Evolutionary conservation across 306 rosid species (phyloP).

Genomic region (Alnus glutinosa): DNA sequence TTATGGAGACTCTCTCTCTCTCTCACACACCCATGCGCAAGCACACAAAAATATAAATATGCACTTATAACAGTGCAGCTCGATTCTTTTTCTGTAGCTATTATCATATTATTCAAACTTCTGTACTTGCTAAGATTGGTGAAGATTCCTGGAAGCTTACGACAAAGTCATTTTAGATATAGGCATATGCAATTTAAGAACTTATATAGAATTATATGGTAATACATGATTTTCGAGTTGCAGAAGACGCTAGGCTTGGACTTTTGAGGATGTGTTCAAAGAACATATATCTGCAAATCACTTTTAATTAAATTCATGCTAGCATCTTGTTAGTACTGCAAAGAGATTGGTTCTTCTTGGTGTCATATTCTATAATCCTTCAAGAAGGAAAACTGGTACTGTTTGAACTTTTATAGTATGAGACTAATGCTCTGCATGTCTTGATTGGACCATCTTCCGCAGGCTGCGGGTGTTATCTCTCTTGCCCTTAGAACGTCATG

Average conservation of each 20-base stretch:
- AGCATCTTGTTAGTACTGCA: neutral
- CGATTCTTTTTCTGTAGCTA: neutral
- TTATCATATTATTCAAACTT: neutral
- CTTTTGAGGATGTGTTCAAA: neutral
- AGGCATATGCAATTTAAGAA: neutral
- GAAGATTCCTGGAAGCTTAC: neutral
- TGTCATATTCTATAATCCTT: constrained; percentile 1
- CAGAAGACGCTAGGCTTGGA: neutral
- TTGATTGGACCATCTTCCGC: constrained; percentile 29
- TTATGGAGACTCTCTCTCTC: neutral
- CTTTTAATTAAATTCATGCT: neutral
- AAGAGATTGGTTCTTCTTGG: neutral
- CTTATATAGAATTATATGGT: neutral
- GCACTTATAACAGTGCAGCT: neutral
- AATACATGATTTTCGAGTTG: neutral
- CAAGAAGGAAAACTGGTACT: neutral
- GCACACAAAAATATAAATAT: neutral
- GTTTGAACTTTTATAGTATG: neutral
- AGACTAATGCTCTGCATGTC: neutral
- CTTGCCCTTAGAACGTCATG: constrained; percentile 44
- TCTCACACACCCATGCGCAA: too few relatives aligned
- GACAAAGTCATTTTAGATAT: neutral
- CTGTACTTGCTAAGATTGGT: neutral
- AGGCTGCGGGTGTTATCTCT: constrained; percentile 76
- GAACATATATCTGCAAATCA: neutral